These are phyloP conservation scores for Grifola frondosa DNA, from an alignment of 1,284 basidiomycete species.

Conservation along the genomic window DNA sequence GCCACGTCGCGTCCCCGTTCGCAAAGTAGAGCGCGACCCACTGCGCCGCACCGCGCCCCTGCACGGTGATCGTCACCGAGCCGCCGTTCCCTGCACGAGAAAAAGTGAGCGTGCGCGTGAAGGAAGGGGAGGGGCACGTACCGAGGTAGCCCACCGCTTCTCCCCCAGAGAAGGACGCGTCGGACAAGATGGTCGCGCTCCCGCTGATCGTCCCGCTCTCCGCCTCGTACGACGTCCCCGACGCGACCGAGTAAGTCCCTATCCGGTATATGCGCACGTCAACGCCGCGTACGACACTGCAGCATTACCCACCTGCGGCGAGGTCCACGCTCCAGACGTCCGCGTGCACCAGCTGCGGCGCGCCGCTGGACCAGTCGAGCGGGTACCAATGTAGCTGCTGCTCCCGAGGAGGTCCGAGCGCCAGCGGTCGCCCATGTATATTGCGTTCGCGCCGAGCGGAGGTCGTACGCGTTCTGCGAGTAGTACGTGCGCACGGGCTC, in stretches of 20 bases:
- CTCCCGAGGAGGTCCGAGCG: conserved; percentile 53
- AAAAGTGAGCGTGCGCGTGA: neutral
- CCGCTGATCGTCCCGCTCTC: conserved; percentile 54
- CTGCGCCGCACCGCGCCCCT: conserved; percentile 52
- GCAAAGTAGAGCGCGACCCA: conserved; percentile 62
- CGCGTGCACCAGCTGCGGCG: conserved; percentile 51
- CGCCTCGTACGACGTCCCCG: conserved; percentile 57
- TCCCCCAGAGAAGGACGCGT: conserved; percentile 52
- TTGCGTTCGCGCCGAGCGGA: conserved; percentile 49
- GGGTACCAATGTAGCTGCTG: conserved; percentile 66
- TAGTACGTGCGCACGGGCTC: conserved; percentile 52
- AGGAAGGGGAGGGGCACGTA: conserved; percentile 18
- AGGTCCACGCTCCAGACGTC: conserved; percentile 60
- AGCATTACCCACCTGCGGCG: conserved; percentile 35
- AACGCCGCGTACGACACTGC: neutral
- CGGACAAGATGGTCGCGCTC: conserved; percentile 42
- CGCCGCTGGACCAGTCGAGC: conserved; percentile 51
- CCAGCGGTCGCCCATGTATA: conserved; percentile 71
- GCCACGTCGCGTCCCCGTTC: conserved; percentile 56
- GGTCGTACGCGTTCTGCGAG: conserved; percentile 61
- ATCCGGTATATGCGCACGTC: neutral
- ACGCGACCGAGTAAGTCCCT: conserved; percentile 50
- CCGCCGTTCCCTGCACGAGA: conserved; percentile 49
- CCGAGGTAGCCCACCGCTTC: conserved; percentile 56
- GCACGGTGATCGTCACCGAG: conserved; percentile 55